These are phyloP conservation scores for Rugosomyces carneus DNA, from an alignment of 1,284 basidiomycete species.

Conservation along the genomic window DNA sequence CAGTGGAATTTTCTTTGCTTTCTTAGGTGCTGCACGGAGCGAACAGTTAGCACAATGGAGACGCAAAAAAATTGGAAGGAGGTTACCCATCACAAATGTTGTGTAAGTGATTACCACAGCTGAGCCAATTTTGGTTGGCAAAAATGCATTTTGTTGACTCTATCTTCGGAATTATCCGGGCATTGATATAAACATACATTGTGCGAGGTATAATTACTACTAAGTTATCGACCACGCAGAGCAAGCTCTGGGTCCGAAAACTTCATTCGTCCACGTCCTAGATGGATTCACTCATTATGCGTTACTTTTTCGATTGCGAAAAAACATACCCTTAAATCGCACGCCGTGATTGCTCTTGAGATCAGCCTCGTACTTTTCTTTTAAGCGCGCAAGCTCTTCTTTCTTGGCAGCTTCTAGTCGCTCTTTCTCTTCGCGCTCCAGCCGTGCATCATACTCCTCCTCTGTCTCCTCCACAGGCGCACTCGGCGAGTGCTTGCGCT, in stretches of 20 bases:
- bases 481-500: conserved; percentile 17
- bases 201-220: too few relatives aligned
- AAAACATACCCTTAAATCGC: conserved; percentile 53
- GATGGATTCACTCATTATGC: conserved; percentile 6
- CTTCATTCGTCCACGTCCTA: conserved; percentile 63
- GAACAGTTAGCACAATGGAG: neutral
- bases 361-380: conserved; percentile 33
- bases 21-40: conserved; percentile 64
- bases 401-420: conserved; percentile 42
- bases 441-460: conserved; percentile 64
- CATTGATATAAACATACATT: neutral
- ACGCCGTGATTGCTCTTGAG: conserved; percentile 37
- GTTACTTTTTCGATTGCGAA: neutral
- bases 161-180: conserved; percentile 14
- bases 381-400: conserved; percentile 45
- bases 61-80: conserved; percentile 1
- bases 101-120: conserved; percentile 9
- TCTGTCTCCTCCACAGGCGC: conserved; percentile 34
- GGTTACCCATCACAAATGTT: conserved; percentile 10
- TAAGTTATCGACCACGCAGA: too few relatives aligned
- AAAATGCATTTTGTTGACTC: conserved; percentile 16
- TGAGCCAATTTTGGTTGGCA: conserved; percentile 1
- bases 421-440: conserved; percentile 67
- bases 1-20: conserved; percentile 86
- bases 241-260: conserved; percentile 53